Conservation (phyloP, 768 basidiomycete species). For the Myochromella boudieri region DNA sequence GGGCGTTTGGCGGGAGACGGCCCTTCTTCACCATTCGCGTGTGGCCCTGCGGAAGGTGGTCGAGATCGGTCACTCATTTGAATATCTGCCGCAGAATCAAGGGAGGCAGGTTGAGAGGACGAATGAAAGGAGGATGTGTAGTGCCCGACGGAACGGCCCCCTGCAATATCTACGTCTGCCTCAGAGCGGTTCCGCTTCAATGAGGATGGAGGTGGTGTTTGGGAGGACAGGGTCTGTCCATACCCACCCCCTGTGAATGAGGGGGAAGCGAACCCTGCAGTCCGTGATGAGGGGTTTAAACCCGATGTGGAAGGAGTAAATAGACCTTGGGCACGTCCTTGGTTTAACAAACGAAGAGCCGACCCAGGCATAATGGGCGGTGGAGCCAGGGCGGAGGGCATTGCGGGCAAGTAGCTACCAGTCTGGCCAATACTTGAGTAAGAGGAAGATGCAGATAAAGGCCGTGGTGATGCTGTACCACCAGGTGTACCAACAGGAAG, state of each 20-base stretch:
- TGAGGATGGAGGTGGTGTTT: constrained; percentile 47
- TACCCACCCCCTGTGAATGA: constrained; percentile 45
- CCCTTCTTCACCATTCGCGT: constrained; percentile 55
- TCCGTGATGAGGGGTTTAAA: constrained; percentile 37
- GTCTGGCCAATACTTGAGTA: constrained; percentile 54
- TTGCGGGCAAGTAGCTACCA: constrained; percentile 41
- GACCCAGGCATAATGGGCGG: constrained; percentile 87
- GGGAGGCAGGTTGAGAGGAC: constrained; percentile 21
- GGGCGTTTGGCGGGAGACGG: constrained; percentile 73
- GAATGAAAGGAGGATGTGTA: constrained; percentile 19
- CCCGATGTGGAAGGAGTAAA: constrained; percentile 83
- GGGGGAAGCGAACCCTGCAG: constrained; percentile 53
- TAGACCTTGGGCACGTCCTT: constrained; percentile 83
- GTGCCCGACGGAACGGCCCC: constrained; percentile 18
- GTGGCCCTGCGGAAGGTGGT: constrained; percentile 49
- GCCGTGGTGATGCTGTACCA: constrained; percentile 56
- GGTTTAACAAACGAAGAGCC: constrained; percentile 78
- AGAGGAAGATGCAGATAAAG: constrained; percentile 67
- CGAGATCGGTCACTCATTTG: constrained; percentile 47
- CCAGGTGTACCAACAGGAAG: constrained; percentile 55
- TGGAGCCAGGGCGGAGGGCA: constrained; percentile 66
- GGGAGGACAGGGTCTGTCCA: constrained; percentile 48
- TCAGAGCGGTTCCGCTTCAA: constrained; percentile 69
- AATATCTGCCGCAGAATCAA: constrained; percentile 39
- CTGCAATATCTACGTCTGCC: constrained; percentile 52